Base-by-base conservation (phyloP, 306 rosid species). In the Trifolium fragiferum region DNA sequence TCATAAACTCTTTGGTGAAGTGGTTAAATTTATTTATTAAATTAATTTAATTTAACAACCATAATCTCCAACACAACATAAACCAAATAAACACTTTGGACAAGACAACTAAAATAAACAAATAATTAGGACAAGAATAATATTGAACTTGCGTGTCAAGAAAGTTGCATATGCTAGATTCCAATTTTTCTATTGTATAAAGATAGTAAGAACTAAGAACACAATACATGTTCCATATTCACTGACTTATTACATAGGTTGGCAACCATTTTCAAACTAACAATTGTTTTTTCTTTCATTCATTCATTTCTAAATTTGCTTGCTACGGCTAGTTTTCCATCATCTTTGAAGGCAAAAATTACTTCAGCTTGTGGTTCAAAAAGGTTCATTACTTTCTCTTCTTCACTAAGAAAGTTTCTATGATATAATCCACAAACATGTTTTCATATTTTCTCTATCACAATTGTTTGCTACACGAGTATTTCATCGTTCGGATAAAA, bases 351-450 rank as follows among this genome's bases (percentile, higher is more conserved):
- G 44, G 19, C 54, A 43, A 38, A 27, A 44, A 68, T 21, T 11
- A 37, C 69, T 64, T 64, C 70, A 40, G 2, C 70, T 66, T 70
- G 32, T 70, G 27, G 13, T 62, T 68, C 62, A 32, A 59, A 67
- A 73, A 67, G 77, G 62, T 75, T 50, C 64, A 72, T 47, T 65
- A 38, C 43, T 54, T 38, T 59, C 44, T n/a, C n/a, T n/a, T n/a
- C n/a, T 62, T 33, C 8, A 33, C 37, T 33, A 33, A 33, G 4
- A 33, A 33, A 5, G 8, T 33, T 33, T 33, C 37, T 8, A 33
- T 33, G 30, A 25, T 3, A n/a, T 23, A 23, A 23, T 23, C 1
- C 25, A 23, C 2, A 23, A 23, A 23, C 25, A 2, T 2, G 25
- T 23, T 23, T 23, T 23, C 25, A 23, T 23, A 2, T 23, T 23